Conservation (phyloP, 257 asterid genomes). For the Nicotiana noctiflora region DNA sequence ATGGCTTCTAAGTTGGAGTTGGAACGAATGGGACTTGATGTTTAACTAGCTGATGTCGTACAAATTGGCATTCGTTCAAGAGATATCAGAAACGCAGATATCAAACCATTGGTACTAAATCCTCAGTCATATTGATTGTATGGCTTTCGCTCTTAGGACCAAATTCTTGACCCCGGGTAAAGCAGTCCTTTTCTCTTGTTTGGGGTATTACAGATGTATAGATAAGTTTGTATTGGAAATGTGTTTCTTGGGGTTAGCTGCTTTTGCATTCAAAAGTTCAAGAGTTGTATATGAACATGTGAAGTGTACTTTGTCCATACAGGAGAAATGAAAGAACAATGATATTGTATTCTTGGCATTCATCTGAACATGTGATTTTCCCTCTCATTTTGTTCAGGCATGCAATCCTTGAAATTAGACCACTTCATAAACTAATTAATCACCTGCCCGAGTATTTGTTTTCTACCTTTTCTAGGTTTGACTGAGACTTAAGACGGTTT, state of each 20-base stretch:
- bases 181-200: not conserved
- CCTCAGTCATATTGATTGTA: not conserved
- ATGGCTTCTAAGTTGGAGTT: conserved; percentile 18
- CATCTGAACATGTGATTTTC: not conserved
- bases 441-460: too few species aligned
- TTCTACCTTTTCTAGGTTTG: too few species aligned
- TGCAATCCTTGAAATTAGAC: not conserved
- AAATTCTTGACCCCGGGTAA: not conserved
- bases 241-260: not conserved
- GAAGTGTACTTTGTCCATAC: not conserved
- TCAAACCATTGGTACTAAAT: not conserved
- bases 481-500: too few species aligned
- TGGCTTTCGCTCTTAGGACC: not conserved
- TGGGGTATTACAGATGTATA: not conserved
- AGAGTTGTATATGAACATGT: not conserved
- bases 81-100: not conserved
- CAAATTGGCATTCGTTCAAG: not conserved
- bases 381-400: not conserved
- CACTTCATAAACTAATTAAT: too few species aligned
- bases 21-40: not conserved
- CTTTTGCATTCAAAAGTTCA: not conserved
- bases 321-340: not conserved
- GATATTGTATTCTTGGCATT: not conserved
- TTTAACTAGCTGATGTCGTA: not conserved
- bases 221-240: not conserved